phyloP scores from a whole-genome alignment of 176 grass and related monocot genomes.

The Canna indica region DNA sequence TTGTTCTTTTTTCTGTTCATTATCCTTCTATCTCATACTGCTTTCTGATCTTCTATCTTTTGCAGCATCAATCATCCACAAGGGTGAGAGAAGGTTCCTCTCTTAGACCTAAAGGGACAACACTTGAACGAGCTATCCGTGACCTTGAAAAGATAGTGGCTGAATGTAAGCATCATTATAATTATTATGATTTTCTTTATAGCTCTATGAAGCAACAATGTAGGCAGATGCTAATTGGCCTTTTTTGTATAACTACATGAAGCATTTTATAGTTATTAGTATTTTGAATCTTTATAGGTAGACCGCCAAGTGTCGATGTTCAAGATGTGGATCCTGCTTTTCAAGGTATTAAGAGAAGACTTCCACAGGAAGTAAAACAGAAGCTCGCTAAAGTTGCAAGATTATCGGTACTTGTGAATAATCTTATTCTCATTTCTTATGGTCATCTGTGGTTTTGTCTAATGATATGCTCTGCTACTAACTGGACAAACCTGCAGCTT shows the following conservation, averaged over 20 bases:
- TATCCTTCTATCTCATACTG: neutral
- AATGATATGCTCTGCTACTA: neutral
- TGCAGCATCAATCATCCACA: slow-evolving; percentile 40
- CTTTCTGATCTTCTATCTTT: slow-evolving; percentile 24
- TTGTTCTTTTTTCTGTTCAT: neutral
- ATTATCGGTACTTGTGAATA: slow-evolving; percentile 62
- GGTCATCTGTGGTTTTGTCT: neutral
- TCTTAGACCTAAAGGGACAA: slow-evolving; percentile 82
- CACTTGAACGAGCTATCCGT: slow-evolving; percentile 84
- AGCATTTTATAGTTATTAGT: slow-evolving; percentile 26
- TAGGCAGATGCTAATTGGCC: too few relatives aligned
- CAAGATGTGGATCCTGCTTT: slow-evolving; percentile 68
- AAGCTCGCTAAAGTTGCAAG: slow-evolving; percentile 98
- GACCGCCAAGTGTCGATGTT: slow-evolving; percentile 54
- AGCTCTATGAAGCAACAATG: slow-evolving; percentile 5
- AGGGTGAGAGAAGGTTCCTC: slow-evolving; percentile 54
- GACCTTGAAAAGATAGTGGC: slow-evolving; percentile 84
- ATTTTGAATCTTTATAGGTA: slow-evolving; percentile 52
- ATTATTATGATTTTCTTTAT: slow-evolving; percentile 4
- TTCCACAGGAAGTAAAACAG: slow-evolving; percentile 86
- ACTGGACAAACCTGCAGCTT: neutral
- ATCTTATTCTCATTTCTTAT: slow-evolving; percentile 19
- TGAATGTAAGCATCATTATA: too few relatives aligned
- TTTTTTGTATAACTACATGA: too few relatives aligned
- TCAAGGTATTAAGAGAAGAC: slow-evolving; percentile 67